Conservation (phyloP, 768 basidiomycete species). For the Nidularia sp. region DNA sequence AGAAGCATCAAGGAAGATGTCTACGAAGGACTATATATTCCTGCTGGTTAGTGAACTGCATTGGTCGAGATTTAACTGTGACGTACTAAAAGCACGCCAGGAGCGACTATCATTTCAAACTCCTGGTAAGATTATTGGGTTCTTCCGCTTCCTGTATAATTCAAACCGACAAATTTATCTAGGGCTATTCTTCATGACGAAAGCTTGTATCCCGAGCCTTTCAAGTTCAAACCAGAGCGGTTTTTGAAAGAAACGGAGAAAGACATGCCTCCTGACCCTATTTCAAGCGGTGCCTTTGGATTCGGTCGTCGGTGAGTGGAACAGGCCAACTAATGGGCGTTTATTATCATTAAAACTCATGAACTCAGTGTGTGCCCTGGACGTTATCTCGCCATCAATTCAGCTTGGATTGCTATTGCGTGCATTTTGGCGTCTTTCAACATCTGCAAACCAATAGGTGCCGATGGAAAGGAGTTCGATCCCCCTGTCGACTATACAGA, state of each 20-base stretch:
- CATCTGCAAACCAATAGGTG: slow-evolving; percentile 25
- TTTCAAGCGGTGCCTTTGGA: slow-evolving; percentile 20
- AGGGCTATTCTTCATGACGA: slow-evolving; percentile 50
- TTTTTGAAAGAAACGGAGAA: slow-evolving; percentile 29
- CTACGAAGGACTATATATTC: slow-evolving; percentile 19
- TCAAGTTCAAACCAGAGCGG: slow-evolving; percentile 51
- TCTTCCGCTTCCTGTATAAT: neutral
- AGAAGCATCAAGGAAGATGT: slow-evolving; percentile 23
- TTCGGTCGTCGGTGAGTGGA: slow-evolving; percentile 31
- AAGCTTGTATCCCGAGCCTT: slow-evolving; percentile 45
- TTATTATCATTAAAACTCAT: neutral
- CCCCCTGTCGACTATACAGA: slow-evolving; percentile 16
- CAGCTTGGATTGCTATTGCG: slow-evolving; percentile 24
- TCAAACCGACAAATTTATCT: neutral
- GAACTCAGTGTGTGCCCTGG: slow-evolving; percentile 33
- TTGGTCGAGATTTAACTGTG: too few species aligned
- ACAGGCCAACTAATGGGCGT: too few species aligned
- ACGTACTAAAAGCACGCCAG: slow-evolving; percentile 6
- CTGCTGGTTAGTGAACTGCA: slow-evolving; percentile 13
- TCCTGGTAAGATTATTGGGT: slow-evolving; percentile 15
- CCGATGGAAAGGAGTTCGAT: slow-evolving; percentile 5
- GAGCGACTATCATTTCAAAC: slow-evolving; percentile 20
- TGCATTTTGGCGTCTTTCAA: slow-evolving; percentile 21
- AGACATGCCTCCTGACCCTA: slow-evolving; percentile 14
- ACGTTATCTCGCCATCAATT: slow-evolving; percentile 23